Conservation (phyloP, 2,329 filamentous ascomycete genomes). For the Colletotrichum ledebouriae region DNA sequence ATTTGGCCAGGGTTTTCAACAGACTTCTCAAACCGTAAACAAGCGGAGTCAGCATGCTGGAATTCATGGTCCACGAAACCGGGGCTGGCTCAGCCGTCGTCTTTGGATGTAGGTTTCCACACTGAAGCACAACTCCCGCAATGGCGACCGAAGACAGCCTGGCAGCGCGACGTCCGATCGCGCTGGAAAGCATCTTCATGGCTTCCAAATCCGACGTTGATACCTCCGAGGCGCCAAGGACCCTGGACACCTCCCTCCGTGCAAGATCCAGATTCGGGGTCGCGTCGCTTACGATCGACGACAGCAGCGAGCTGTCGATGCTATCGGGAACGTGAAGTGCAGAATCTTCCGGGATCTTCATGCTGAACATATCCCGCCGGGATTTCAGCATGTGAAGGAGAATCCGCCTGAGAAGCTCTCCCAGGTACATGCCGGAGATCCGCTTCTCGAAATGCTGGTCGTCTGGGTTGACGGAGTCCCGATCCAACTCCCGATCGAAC, state of each 20-base stretch:
- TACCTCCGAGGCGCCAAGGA: constrained; percentile 58
- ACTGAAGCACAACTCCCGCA: constrained; percentile 45
- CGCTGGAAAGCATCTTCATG: constrained; percentile 67
- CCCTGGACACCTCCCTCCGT: constrained; percentile 49
- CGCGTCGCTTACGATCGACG: constrained; percentile 71
- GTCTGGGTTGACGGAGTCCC: constrained; percentile 77
- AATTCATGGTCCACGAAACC: neutral
- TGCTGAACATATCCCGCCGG: constrained; percentile 4
- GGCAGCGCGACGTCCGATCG: constrained; percentile 44
- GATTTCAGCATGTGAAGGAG: constrained; percentile 60
- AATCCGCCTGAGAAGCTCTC: constrained; percentile 78
- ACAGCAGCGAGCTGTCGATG: constrained; percentile 77
- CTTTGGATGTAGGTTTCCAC: constrained; percentile 34
- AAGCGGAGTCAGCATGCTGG: constrained; percentile 15
- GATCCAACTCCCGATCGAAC: constrained; percentile 77
- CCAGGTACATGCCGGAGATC: constrained; percentile 85
- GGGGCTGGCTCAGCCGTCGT: neutral
- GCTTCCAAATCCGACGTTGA: constrained; percentile 72
- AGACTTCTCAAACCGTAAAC: constrained; percentile 23
- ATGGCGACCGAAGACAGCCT: constrained; percentile 45
- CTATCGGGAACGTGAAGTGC: constrained; percentile 73
- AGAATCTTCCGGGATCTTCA: constrained; percentile 23
- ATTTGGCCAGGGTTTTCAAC: constrained; percentile 12
- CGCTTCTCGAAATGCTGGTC: constrained; percentile 88
- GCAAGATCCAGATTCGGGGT: constrained; percentile 64